Conservation (phyloP, 108 stramenopile species). For the Nitzschia sp. region DNA sequence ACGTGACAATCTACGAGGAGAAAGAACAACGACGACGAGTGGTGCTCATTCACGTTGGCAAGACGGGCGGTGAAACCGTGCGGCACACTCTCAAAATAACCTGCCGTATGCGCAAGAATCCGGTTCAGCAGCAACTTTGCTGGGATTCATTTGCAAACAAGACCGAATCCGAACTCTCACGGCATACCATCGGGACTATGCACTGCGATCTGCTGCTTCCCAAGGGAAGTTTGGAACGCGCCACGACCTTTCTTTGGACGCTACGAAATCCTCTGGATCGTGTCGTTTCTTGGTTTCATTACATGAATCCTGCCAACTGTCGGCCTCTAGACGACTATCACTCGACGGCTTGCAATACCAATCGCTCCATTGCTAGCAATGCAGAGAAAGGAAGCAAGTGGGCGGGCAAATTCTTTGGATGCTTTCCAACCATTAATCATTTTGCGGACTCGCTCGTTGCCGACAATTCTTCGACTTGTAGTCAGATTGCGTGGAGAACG, state of each 20-base stretch:
- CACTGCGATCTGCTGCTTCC: slow-evolving; percentile 17
- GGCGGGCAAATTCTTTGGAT: slow-evolving; percentile 20
- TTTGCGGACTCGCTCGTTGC: slow-evolving; percentile 13
- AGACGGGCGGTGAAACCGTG: slow-evolving; percentile 33
- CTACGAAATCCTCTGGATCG: slow-evolving; percentile 35
- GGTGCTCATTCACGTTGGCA: slow-evolving; percentile 28
- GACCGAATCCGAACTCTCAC: slow-evolving; percentile 6
- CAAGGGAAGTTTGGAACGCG: neutral
- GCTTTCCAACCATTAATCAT: slow-evolving; percentile 12
- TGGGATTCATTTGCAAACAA: neutral
- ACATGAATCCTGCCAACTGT: slow-evolving; percentile 30
- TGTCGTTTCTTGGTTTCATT: slow-evolving; percentile 25
- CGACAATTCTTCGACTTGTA: neutral
- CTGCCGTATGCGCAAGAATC: slow-evolving; percentile 21
- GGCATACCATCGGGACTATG: slow-evolving; percentile 10
- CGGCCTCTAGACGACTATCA: slow-evolving; percentile 9
- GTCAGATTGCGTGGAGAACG: slow-evolving; percentile 18
- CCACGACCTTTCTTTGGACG: slow-evolving; percentile 23
- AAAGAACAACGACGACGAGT: neutral
- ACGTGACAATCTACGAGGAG: neutral
- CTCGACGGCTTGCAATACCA: slow-evolving; percentile 29
- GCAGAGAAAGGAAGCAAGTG: slow-evolving; percentile 12
- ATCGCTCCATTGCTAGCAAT: slow-evolving; percentile 1
- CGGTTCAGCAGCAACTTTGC: slow-evolving; percentile 7
- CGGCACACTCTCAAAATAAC: slow-evolving; percentile 17